Base-by-base conservation (phyloP, 2,329 filamentous ascomycete genomes). In the Thyridium curvatum region DNA sequence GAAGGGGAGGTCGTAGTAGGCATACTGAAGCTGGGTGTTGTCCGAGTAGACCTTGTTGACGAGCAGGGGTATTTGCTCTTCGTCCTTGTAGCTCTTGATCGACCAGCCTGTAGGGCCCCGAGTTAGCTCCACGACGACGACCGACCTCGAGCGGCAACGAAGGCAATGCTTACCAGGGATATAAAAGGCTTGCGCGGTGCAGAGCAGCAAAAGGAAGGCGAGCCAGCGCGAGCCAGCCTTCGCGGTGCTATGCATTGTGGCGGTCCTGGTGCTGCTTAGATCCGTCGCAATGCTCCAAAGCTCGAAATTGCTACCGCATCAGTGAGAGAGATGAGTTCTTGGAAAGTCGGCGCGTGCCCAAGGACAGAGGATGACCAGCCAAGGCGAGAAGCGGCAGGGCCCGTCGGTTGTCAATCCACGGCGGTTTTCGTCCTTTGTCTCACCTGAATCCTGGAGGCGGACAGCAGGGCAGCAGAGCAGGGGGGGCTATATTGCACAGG, bases 31-130 rank as follows among this genome's bases (percentile, higher is more conserved):
- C 58, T 93, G 84, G 8, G 86, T 93, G 52, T 86, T 82, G 62
- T 94, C 88, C 40, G 87, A 94, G 62, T 90, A 94, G 52, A 90
- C 82, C 61, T 94, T 94, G 68, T 94, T 94, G 47, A 93, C 85
- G 40, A 91, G 79, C n/a, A 95, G 71, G 1, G 88, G 87, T 30
- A 94, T 84, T 10, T 79, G 70, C 50, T 94, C 84, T 58, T 79
- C 76, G 46, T 89, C 77, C 48, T 72, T 73, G 58, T 94, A 94
- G 54, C 79, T 87, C 55, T 82, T 84, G 54, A 90, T 80, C 6
- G 88, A 94, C 72, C 85, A 93, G 49, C 88, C 88, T 72, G 47
- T 35, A n/a, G n/a, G n/a, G n/a, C n/a, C n/a, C n/a, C n/a, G n/a
- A n/a, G n/a, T n/a, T n/a, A n/a, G n/a, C n/a, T n/a, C n/a, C 18